phyloP scores from a whole-genome alignment of 768 basidiomycete species.

The Phaffia tasmanica region DNA sequence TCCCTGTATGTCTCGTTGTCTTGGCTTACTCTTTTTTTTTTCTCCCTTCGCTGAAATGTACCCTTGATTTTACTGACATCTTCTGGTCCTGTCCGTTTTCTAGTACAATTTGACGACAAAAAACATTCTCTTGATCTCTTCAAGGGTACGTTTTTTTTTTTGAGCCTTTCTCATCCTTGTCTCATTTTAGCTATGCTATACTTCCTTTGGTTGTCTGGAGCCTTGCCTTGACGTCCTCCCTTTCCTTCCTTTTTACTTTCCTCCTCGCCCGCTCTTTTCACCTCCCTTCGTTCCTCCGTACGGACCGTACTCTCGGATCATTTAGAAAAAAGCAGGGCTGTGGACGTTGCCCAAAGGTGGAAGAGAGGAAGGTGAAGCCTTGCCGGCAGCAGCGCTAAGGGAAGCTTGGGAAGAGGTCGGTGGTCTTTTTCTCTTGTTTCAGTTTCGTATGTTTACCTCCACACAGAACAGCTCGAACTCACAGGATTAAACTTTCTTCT shows the following conservation, averaged over 20 bases:
- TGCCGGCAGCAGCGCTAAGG: slow-evolving; percentile 4
- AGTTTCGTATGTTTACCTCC: not conserved
- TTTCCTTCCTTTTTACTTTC: not conserved
- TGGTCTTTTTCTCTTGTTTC: not conserved
- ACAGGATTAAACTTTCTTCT: not conserved
- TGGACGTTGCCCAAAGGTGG: slow-evolving; percentile 11
- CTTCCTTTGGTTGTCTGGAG: not conserved
- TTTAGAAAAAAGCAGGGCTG: too few species aligned
- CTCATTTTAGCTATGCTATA: not conserved
- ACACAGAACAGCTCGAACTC: too few species aligned
- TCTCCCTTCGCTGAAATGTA: not conserved
- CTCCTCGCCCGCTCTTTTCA: not conserved
- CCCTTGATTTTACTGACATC: not conserved
- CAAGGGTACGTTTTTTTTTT: not conserved
- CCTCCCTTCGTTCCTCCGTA: not conserved
- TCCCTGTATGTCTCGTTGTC: slow-evolving; percentile 4
- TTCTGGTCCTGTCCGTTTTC: not conserved
- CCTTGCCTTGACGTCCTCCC: not conserved
- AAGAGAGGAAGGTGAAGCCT: slow-evolving; percentile 11
- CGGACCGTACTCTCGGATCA: not conserved
- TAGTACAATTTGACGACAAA: not conserved
- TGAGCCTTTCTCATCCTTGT: not conserved
- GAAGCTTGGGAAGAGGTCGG: slow-evolving; percentile 14
- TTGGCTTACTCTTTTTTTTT: too few species aligned
- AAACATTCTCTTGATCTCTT: slow-evolving; percentile 11